Conservation (phyloP, 345 rosid species). For the Eucalyptus cloeziana region DNA sequence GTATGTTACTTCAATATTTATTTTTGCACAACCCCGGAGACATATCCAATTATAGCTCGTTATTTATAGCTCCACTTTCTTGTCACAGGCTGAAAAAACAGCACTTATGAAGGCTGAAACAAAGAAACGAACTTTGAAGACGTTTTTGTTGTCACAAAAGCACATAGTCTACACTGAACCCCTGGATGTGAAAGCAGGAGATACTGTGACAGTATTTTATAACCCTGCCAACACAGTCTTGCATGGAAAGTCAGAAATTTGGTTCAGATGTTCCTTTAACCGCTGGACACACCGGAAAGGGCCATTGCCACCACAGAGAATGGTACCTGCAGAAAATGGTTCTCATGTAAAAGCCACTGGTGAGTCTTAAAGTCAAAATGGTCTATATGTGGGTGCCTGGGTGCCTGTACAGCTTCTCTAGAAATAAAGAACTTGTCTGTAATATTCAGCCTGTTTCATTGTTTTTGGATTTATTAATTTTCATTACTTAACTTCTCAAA, state of each 20-base stretch:
- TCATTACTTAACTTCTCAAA: not conserved
- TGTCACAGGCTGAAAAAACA: conserved; percentile 49
- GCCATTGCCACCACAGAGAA: conserved; percentile 72
- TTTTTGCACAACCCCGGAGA: not conserved
- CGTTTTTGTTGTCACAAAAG: conserved; percentile 74
- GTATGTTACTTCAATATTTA: not conserved
- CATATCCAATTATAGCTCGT: not conserved
- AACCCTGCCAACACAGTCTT: conserved; percentile 81
- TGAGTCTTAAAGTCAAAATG: conserved; percentile 7
- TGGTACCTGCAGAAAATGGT: conserved; percentile 47
- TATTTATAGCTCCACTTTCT: not conserved
- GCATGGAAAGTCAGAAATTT: conserved; percentile 73
- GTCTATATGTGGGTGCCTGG: not conserved
- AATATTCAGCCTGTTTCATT: not conserved
- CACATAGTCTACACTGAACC: conserved; percentile 84
- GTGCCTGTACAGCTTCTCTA: not conserved
- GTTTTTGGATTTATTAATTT: not conserved
- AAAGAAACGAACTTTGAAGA: conserved; percentile 59
- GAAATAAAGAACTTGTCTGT: not conserved
- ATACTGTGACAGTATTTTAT: conserved; percentile 44
- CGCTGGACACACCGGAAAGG: conserved; percentile 84
- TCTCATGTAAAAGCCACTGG: conserved; percentile 58
- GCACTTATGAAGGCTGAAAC: conserved; percentile 64
- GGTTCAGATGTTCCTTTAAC: conserved; percentile 92
- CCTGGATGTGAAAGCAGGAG: conserved; percentile 75